Conservation (phyloP, 179 eudicot species). For the Carnegiea gigantea region DNA sequence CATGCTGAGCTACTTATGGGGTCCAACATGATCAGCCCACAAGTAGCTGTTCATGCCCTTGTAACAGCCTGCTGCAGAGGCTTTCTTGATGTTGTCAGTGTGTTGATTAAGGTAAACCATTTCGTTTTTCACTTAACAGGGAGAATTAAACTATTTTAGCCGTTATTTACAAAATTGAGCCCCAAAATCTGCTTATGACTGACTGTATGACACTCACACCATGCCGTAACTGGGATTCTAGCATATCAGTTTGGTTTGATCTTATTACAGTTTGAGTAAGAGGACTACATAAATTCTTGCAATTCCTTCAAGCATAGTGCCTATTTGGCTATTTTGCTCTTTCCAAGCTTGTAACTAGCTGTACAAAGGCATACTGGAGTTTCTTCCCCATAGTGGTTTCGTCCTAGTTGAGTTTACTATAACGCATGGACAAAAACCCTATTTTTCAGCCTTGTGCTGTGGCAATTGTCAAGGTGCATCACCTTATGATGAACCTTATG, state of each 20-base stretch:
- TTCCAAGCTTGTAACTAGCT: background rate
- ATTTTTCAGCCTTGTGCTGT: too few relatives aligned
- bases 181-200: background rate
- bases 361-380: background rate
- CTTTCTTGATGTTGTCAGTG: conserved; percentile 58
- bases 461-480: too few relatives aligned
- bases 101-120: conserved; percentile 53
- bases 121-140: background rate
- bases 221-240: background rate
- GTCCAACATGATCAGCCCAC: conserved; percentile 53
- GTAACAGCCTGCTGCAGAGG: conserved; percentile 71
- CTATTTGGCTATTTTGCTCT: background rate
- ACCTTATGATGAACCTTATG: background rate
- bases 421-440: too few relatives aligned
- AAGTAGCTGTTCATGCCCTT: conserved; percentile 61
- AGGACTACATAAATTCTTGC: background rate
- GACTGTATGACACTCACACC: background rate
- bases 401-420: too few relatives aligned
- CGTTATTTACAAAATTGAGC: background rate
- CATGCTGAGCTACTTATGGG: conserved; percentile 62
- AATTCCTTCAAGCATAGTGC: background rate
- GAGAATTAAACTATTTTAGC: background rate
- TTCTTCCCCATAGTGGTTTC: too few relatives aligned
- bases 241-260: background rate
- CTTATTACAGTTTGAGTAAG: background rate